Evolutionary conservation across 345 rosid species (phyloP), one percentile per base, ranked within the genome.

Genomic region (Punica granatum): DNA sequence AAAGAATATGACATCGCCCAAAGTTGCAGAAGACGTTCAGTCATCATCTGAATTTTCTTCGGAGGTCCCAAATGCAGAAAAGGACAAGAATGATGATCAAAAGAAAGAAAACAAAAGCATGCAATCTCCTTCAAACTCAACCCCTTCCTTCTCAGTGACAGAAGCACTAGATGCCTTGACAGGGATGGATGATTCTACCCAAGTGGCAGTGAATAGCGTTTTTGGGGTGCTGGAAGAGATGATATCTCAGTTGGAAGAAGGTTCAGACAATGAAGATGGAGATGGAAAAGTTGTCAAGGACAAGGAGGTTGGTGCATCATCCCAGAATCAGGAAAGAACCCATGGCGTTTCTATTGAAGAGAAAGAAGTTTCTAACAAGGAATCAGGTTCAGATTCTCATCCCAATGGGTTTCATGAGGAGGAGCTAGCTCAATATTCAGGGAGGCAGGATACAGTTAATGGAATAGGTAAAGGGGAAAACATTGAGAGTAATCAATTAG

Each of bases 141-240:
- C 72, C 56, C 59, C 86, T 37, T 18, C 82, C 56, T 87, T 90
- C 71, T 79, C 73, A 72, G 92, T 89, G 70, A 77, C 83, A 48
- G 83, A 87, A 77, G 97, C 98, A 71, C 78, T 93, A 34, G 94
- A 89, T 80, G 91, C 98, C 68, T 78, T 89, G 69, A 79, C 97
- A 37, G 97, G 91, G 72, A 86, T 93, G 77, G 96, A 93, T 84
- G 97, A 93, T 80, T 85, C 97, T 69, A 90, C 97, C 39, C 98
- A 90, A 77, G 86, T 89, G 67, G 98, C 98, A 71, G 97, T 93
- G 69, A 93, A 94, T 67, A 94, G 88, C 74, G 97, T 90, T 72
- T 90, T 89, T 53, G 97, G 96, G 70, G 99, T 90, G 64, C 79
- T 94, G 43, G 99, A 94, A 80, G 79, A 86, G 68, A 84, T 94